Conservation (phyloP, 2,329 filamentous ascomycete species). For the Aspergillus pseudonomiae region DNA sequence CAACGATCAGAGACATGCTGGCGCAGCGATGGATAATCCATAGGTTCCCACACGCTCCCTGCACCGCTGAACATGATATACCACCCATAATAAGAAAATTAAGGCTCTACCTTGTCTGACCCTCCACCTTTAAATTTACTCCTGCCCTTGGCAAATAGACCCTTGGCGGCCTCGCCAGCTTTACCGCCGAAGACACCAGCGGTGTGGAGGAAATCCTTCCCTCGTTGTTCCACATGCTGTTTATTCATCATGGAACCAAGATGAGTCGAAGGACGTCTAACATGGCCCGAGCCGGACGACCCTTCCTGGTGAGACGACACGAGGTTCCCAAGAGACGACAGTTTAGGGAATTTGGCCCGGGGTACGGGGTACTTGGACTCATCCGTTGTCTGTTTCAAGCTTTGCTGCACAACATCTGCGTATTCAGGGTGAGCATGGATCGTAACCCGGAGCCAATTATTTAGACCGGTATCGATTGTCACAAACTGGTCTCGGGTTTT, state of each 20-base stretch:
- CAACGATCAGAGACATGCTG: constrained; percentile 13
- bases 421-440: constrained; percentile 57
- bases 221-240: constrained; percentile 74
- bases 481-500: constrained; percentile 73
- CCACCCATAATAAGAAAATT: constrained; percentile 48
- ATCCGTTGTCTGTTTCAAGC: constrained; percentile 34
- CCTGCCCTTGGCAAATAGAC: constrained; percentile 86
- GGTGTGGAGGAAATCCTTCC: constrained; percentile 85
- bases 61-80: constrained; percentile 20
- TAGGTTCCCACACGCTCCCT: constrained; percentile 6
- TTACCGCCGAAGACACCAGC: constrained; percentile 73
- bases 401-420: constrained; percentile 45
- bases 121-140: constrained; percentile 69
- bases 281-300: constrained; percentile 37
- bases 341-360: constrained; percentile 47
- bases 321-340: constrained; percentile 36
- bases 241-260: constrained; percentile 51
- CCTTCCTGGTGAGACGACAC: constrained; percentile 33
- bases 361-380: constrained; percentile 35
- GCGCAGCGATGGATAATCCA: constrained; percentile 13
- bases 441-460: constrained; percentile 58
- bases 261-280: constrained; percentile 39
- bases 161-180: constrained; percentile 81
- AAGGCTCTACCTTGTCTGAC: constrained; percentile 83
- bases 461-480: constrained; percentile 73